Base-by-base conservation (phyloP, 805 yeast species). In the Sugiyamaella chiloensis region DNA sequence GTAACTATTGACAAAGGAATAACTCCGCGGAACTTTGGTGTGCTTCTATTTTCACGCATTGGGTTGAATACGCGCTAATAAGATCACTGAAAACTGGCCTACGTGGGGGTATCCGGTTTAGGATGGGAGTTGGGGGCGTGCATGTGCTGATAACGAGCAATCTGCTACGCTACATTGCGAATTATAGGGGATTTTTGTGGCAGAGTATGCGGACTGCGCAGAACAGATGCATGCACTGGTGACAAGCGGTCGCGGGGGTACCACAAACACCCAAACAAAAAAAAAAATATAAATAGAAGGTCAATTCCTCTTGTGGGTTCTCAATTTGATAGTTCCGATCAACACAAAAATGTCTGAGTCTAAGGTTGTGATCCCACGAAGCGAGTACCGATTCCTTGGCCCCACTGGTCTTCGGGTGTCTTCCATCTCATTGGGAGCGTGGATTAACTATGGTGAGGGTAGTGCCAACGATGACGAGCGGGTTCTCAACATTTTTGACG, bases 401-500 rank as follows among this genome's bases (percentile, higher is more conserved):
- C 55, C 55, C 35, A 47, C 65, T 8, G 65, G 65, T 19, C 55
- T 61, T 23, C 44, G 59, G 47, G 65, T 61, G 34, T 60, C 65
- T 9, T 57, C 57, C 7, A 53, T 61, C 31, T 56, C 62, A 17
- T 51, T 53, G 21, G 64, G 64, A n/a, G 63, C 63, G 12, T 60
- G 64, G 64, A 46, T 60, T 34, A 60, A 61, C 42, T 60, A 50
- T 45, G 57, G 52, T 20, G 54, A 57, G 17, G 60, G 58, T 19
- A 47, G 40, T 19, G 50, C 47, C 23, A 52, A 53, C 14, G 51
- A 55, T n/a, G 59, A 57, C 44, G 52, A 50, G 20, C 40, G 46
- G 39, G 53, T 61, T 19, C 52, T 53, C 34, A 58, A 43, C 31
- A 58, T 59, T 37, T 57, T 61, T 44, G 56, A 55, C 36, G 55